A percentile compares a stretch with the other conserved stretches of the same genome.
These are phyloP conservation scores for Sanghuangporus sanghuang DNA, from an alignment of 1,284 basidiomycete species.

Conservation along the genomic window DNA sequence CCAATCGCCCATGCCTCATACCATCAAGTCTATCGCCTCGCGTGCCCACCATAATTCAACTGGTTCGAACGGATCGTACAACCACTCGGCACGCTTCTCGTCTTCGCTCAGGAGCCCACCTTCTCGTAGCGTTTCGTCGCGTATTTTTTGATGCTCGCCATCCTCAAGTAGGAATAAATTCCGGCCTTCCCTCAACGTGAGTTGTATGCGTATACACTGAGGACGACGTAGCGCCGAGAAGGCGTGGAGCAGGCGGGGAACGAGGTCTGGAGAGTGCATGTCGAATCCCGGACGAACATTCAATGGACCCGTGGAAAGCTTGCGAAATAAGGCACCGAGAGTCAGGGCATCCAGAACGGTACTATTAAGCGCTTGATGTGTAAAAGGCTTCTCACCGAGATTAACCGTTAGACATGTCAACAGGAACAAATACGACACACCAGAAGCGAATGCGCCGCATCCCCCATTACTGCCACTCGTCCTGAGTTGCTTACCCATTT, in stretches of 20 bases:
- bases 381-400: not conserved
- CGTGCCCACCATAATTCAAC: slow-evolving; percentile 29
- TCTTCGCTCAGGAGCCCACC: slow-evolving; percentile 1
- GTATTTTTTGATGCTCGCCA: not conserved
- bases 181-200: not conserved
- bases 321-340: slow-evolving; percentile 1
- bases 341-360: slow-evolving; percentile 3
- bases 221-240: not conserved
- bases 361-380: not conserved
- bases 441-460: slow-evolving; percentile 5
- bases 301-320: not conserved
- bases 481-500: not conserved
- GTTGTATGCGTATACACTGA: slow-evolving; percentile 1
- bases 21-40: not conserved
- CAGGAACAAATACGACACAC: not conserved
- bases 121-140: not conserved
- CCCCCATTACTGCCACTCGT: not conserved
- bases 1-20: not conserved
- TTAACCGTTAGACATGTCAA: not conserved
- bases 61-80: slow-evolving; percentile 28
- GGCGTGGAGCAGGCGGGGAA: not conserved
- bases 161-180: not conserved
- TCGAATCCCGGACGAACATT: not conserved
- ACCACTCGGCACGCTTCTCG: not conserved
- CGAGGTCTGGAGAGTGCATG: not conserved